phyloP scores from a whole-genome alignment of 495 filamentous ascomycete genomes.

The Penicillium roqueforti region DNA sequence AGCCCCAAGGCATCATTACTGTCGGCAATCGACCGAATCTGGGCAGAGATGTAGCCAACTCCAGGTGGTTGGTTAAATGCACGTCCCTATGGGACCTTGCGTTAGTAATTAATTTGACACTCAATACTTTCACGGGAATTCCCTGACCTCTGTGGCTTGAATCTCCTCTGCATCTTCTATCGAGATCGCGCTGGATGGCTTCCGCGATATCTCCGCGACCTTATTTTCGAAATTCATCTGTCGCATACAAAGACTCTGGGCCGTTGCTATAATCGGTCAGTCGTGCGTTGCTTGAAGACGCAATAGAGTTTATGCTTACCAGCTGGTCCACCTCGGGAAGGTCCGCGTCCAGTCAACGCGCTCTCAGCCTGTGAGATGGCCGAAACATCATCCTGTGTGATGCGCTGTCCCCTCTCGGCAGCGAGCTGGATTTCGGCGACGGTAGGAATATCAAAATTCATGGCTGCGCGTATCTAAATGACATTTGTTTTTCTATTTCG shows the following conservation, averaged over 20 bases:
- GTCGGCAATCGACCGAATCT: slow-evolving; percentile 35
- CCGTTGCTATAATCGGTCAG: slow-evolving; percentile 24
- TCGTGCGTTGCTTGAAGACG: not conserved
- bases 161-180: slow-evolving; percentile 33
- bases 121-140: not conserved
- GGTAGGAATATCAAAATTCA: slow-evolving; percentile 25
- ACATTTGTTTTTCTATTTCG: not conserved
- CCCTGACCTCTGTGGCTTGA: slow-evolving; percentile 29
- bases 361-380: slow-evolving; percentile 36
- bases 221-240: slow-evolving; percentile 40
- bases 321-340: slow-evolving; percentile 55
- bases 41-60: slow-evolving; percentile 28
- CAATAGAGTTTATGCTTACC: slow-evolving; percentile 27
- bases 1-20: slow-evolving; percentile 32
- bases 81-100: slow-evolving; percentile 20
- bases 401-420: slow-evolving; percentile 32
- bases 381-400: slow-evolving; percentile 33
- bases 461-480: not conserved
- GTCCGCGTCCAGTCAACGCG: slow-evolving; percentile 40
- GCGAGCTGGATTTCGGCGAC: slow-evolving; percentile 34
- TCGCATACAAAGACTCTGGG: slow-evolving; percentile 33
- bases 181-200: slow-evolving; percentile 32
- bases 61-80: slow-evolving; percentile 36
- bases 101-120: not conserved
- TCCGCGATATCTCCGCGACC: slow-evolving; percentile 30